Conservation (phyloP, 148 eudicot species). For the Cornus kousa region DNA sequence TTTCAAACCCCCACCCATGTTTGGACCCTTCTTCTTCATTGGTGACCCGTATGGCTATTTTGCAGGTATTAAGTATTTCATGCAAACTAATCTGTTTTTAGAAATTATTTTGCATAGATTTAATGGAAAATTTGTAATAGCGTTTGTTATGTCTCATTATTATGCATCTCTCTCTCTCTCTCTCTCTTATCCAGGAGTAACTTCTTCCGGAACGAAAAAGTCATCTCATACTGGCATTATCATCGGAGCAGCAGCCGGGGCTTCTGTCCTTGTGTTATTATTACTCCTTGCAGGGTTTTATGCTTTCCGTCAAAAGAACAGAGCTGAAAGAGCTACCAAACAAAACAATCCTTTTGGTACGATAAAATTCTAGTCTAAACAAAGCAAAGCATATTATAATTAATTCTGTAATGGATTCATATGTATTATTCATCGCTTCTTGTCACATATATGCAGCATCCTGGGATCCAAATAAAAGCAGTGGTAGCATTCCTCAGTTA, state of each 20-base stretch:
- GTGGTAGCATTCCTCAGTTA: conserved; percentile 65
- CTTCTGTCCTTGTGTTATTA: conserved; percentile 37
- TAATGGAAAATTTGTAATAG: background rate
- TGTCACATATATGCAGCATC: conserved; percentile 47
- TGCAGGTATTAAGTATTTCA: conserved; percentile 33
- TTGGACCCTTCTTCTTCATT: conserved; percentile 63
- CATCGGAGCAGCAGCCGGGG: conserved; percentile 50
- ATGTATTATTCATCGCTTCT: background rate
- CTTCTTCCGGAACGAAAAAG: conserved; percentile 23
- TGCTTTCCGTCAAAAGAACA: conserved; percentile 55
- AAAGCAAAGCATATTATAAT: background rate
- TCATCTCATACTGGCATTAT: conserved; percentile 38
- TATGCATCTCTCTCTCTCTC: conserved; percentile 1
- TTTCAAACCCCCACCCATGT: conserved; percentile 42
- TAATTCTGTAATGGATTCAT: background rate
- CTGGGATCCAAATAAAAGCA: conserved; percentile 53
- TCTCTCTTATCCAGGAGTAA: background rate
- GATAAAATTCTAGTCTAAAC: conserved; percentile 6
- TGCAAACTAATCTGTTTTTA: background rate
- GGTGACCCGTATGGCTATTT: conserved; percentile 35
- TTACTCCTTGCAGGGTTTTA: conserved; percentile 47
- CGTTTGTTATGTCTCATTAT: background rate
- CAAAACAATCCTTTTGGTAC: conserved; percentile 58
- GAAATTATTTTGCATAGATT: too few species aligned
- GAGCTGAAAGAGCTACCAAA: conserved; percentile 48